phyloP scores from a whole-genome alignment of 176 grass and related monocot species.

The Stipa capillata region DNA sequence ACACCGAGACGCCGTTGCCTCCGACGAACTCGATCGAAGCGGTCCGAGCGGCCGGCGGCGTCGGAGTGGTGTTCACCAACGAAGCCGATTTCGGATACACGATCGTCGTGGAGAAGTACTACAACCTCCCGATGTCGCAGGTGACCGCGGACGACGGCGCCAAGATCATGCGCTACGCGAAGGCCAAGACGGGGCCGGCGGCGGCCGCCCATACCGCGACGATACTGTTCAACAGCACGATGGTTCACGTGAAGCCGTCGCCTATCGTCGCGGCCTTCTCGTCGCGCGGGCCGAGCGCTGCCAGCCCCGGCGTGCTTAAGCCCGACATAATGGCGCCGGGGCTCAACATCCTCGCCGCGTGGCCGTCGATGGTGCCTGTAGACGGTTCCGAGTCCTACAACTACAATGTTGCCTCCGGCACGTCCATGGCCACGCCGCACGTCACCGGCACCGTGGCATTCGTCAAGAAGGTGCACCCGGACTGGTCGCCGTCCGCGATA shows the following conservation, averaged over 20 bases:
- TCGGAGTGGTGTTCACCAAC: constrained; percentile 34
- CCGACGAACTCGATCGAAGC: constrained; percentile 22
- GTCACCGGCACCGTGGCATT: constrained; percentile 44
- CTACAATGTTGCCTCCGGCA: constrained; percentile 52
- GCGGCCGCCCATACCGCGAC: background rate
- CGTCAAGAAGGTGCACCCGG: constrained; percentile 37
- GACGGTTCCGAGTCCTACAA: background rate
- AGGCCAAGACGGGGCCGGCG: background rate
- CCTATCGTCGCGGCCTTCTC: constrained; percentile 51
- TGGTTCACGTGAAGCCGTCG: constrained; percentile 30
- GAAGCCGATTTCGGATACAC: constrained; percentile 32
- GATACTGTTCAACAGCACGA: constrained; percentile 38
- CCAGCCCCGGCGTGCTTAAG: constrained; percentile 43
- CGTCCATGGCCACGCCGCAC: constrained; percentile 75
- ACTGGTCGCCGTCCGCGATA: constrained; percentile 51
- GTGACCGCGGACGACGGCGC: constrained; percentile 15
- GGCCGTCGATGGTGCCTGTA: constrained; percentile 23
- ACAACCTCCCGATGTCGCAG: constrained; percentile 26
- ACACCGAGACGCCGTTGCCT: constrained; percentile 33
- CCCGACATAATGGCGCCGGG: constrained; percentile 66
- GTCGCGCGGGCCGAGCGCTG: constrained; percentile 36
- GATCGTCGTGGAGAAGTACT: constrained; percentile 20
- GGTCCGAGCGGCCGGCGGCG: constrained; percentile 15
- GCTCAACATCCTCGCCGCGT: constrained; percentile 64
- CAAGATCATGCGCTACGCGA: constrained; percentile 29